Evolutionary conservation across 352 stramenopile genomes (phyloP), one percentile per base, ranked within the genome.

Genomic region (Nannochloropsis limnetica): DNA sequence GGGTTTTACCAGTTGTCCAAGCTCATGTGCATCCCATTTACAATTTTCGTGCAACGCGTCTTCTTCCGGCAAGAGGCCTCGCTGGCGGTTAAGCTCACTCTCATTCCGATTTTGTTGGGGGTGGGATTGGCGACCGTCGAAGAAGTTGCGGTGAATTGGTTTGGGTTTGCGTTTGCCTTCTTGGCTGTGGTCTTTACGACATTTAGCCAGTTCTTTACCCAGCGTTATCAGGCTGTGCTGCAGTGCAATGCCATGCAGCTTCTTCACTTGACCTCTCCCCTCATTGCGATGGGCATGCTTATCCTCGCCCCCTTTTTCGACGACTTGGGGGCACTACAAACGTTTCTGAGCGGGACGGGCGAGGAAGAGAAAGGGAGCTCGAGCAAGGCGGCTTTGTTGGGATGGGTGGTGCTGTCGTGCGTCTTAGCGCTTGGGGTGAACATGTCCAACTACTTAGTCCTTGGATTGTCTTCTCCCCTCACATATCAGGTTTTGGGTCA

Each of bases 1-100:
- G 83, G 83, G 15, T 87, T 87, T 68, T 87, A 86, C 81, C 84
- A 87, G 83, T 4, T 87, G 17, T 84, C 83, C 15, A 87, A 87
- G 80, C 31, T 86, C n/a, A 54, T 80, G 23, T 87, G 82, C 44
- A 87, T 86, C 28, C 84, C 84, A 0, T 28, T 84, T 20, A 86
- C 84, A 15, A 37, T 87, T 22, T 17, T 74, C 0, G 23, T 84
- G 6, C 25, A 82, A 69, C 83, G 80, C 32, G 43, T 49, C 0
- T 80, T 25, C 32, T 83, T 83, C 31, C 68, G 81, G 4, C 20
- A 44, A 20, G 14, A 15, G 8, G 81, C 49, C 23, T 17, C 28
- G 17, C 2, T 29, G 1, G 20, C 81, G 1, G 79, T 85, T n/a
- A 25, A 81, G 28, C 8, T 85, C 9, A 85, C 37, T 1, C 43